Evolutionary conservation across 2,329 filamentous ascomycete genomes (phyloP), one percentile per base, ranked within the genome.

Genomic region (Waltergamsia citrina): DNA sequence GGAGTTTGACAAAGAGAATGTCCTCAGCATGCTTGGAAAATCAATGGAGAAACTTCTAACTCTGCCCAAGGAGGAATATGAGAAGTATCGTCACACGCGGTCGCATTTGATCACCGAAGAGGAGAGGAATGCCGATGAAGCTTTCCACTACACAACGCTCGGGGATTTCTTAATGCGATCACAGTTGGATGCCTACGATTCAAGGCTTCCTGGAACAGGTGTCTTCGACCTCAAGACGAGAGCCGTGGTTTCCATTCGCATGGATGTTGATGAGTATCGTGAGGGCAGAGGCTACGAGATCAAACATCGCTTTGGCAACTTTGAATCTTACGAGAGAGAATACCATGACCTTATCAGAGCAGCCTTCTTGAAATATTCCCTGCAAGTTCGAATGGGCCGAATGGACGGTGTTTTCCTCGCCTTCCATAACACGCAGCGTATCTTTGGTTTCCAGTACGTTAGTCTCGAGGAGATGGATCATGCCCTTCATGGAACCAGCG

Each of bases 381-480:
- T 98, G 20, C 92, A 98, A 59, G 93, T 90, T 19, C 84, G 92
- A 29, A 93, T 98, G 76, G 92, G 93, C 14, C 79, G 88, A 32
- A 98, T 98, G 93, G 90, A 98, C 52, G 92, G 92, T 35, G 95
- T 96, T 32, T 98, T 96, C 51, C 84, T 96, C 16, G 92, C 92
- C 3, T 98, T 79, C 53, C 92, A 98, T 64, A 98, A 98, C 53
- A 85, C 87, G 3, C 72, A 88, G 57, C 82, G 88, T 36, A 94
- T 98, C 32, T 98, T 98, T 52, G 92, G 92, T 6, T 98, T 98
- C 56, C 92, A 98, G 57, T 98, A 98, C 53, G 72, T 98, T 39
- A 79, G 78, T 38, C 60, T 96, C 11, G 54, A 74, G 4, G 92
- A 98, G 51, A 87, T 98, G 81, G 92, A 98, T 53, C 53, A 69